Evolutionary conservation across 2,329 filamentous ascomycete species (phyloP), one percentile per base, ranked within the genome.

Genomic region (Stemphylium vesicarium): DNA sequence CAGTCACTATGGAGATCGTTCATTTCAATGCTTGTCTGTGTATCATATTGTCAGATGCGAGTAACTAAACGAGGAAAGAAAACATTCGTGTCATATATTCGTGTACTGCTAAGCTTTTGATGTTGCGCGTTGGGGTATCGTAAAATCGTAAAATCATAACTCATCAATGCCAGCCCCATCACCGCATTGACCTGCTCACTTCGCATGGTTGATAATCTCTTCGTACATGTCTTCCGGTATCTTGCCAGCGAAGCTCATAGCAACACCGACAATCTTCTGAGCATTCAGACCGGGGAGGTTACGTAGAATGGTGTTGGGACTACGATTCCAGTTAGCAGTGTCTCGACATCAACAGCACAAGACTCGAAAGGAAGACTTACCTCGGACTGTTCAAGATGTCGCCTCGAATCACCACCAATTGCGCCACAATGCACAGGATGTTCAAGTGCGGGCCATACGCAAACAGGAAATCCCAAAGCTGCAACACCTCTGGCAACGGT

Each of bases 401-500:
- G 52, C 93, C 89, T 55, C 93, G 84, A 78, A 97, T 91, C 68
- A 96, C 85, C 43, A 97, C 88, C 47, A 99, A 81, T 77, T 99
- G 95, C 12, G 94, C 94, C 13, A 98, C 95, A 61, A 99, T 97
- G 74, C 95, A 98, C 18, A 99, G 79, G 51, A 99, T 91, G 70
- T 99, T 99, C 57, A 99, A 77, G 75, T 99, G 95, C 32, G 92
- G 88, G 0, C 95, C 95, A 65, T 97, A 99, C 0, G 95, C 94
- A 70, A 99, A 96, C 18, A 99, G 78, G 66, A 99, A 99, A 74
- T 99, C 95, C 95, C 95, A 99, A 2, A 99, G 83, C 59, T 90
- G 86, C 50, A 99, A 78, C 0, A 99, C 95, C 77, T 99, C 94
- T 0, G 94, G 94, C 50, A 99, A 77, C 2, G 95, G 95, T 13